Evolutionary conservation across 257 asterid genomes (phyloP).

Genomic region (Asclepias syriaca): DNA sequence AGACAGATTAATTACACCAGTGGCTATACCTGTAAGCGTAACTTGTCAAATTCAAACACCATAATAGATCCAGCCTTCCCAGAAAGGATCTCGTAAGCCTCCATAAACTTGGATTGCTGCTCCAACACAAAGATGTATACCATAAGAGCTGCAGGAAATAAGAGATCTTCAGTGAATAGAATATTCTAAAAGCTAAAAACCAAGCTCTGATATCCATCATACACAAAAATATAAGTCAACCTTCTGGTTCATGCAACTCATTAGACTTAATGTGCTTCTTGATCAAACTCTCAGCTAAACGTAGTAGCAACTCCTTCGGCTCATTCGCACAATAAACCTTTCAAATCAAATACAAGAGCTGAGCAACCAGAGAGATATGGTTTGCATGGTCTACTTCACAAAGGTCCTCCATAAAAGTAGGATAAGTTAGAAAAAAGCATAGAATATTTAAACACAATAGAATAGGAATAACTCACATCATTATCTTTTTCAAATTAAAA

Average conservation of each 20-base stretch:
- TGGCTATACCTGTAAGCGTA: constrained; percentile 79
- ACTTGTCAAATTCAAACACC: constrained; percentile 84
- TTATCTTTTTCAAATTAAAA: background rate
- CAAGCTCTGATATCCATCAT: constrained; percentile 13
- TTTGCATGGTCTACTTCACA: background rate
- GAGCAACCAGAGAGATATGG: constrained; percentile 16
- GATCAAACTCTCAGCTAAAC: constrained; percentile 88
- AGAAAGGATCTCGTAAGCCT: constrained; percentile 77
- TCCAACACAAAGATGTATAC: constrained; percentile 83
- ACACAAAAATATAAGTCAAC: constrained; percentile 31
- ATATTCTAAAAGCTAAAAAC: constrained; percentile 12
- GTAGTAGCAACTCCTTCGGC: constrained; percentile 67
- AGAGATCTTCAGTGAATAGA: constrained; percentile 29
- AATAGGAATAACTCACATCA: background rate
- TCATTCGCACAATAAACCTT: constrained; percentile 86
- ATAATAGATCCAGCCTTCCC: constrained; percentile 92
- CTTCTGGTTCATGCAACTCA: constrained; percentile 95
- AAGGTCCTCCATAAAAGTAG: background rate
- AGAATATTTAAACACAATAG: background rate
- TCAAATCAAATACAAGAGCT: constrained; percentile 24
- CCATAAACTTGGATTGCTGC: constrained; percentile 74
- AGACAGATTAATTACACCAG: too few species aligned
- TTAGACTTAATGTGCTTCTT: constrained; percentile 92
- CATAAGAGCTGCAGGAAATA: constrained; percentile 74
- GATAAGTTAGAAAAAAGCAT: background rate